These are phyloP conservation scores for Oryza meyeriana DNA, from an alignment of 176 grass and related monocot genomes.

Conservation along the genomic window DNA sequence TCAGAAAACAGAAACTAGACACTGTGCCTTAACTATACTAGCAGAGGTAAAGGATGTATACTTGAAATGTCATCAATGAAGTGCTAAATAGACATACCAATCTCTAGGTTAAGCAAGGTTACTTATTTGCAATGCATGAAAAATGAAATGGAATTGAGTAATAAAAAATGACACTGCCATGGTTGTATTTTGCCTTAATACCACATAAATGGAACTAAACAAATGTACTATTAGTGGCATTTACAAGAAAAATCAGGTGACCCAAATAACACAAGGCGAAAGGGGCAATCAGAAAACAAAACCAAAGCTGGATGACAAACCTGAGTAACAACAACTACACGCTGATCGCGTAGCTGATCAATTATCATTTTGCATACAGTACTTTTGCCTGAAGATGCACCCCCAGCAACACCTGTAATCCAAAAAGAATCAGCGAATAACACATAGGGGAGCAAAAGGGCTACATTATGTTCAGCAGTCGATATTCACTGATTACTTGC, in stretches of 20 bases:
- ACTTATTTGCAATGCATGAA: neutral
- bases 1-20: neutral
- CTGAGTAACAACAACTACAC: constrained; percentile 76
- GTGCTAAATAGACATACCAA: neutral
- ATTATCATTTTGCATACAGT: constrained; percentile 97
- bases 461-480: neutral
- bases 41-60: neutral
- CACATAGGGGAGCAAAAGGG: neutral
- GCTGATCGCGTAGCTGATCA: constrained; percentile 79
- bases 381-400: constrained; percentile 67
- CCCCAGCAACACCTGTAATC: constrained; percentile 68
- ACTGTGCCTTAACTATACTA: neutral
- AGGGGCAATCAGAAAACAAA: neutral
- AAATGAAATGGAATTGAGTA: neutral
- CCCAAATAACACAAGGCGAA: constrained; percentile 2
- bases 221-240: neutral
- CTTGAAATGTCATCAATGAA: neutral
- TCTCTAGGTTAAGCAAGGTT: neutral
- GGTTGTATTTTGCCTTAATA: neutral
- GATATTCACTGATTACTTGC: neutral
- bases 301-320: constrained; percentile 26
- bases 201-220: neutral
- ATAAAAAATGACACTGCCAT: neutral
- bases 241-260: neutral
- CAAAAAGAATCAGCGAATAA: neutral